Percentiles rank a stretch among this genome's conserved stretches.
These are phyloP conservation scores for Boletus rubescentipes DNA, from an alignment of 768 basidiomycete species.

Conservation along the genomic window DNA sequence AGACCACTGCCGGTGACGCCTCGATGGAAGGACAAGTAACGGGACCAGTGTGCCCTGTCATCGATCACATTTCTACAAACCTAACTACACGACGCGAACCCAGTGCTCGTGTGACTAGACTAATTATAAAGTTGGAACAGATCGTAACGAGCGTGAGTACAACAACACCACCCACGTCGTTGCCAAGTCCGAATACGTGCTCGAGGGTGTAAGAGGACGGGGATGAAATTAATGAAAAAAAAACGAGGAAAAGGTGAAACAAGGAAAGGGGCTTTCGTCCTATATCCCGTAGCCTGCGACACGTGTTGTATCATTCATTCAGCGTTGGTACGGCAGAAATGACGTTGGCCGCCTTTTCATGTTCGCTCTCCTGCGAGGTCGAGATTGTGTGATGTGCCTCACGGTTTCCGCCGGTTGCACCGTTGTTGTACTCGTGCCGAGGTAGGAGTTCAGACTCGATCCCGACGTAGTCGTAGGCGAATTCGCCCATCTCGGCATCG, in stretches of 20 bases:
- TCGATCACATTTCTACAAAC: too few species aligned
- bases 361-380: slow-evolving; percentile 29
- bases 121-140: too few species aligned
- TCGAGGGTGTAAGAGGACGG: too few species aligned
- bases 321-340: slow-evolving; percentile 2
- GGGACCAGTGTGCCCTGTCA: too few species aligned
- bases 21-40: too few species aligned
- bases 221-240: not conserved
- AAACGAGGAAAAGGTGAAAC: too few species aligned
- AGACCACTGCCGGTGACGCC: too few species aligned
- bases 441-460: slow-evolving; percentile 52
- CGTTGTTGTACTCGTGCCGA: slow-evolving; percentile 31
- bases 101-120: too few species aligned
- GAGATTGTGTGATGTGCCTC: slow-evolving; percentile 34
- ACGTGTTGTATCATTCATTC: not conserved
- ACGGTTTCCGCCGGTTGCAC: slow-evolving; percentile 30
- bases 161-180: too few species aligned
- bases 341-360: slow-evolving; percentile 19
- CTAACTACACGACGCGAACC: too few species aligned
- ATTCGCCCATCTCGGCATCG: slow-evolving; percentile 88
- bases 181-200: too few species aligned
- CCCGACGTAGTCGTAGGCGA: slow-evolving; percentile 84
- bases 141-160: too few species aligned
- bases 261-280: not conserved
- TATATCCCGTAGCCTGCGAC: not conserved